Evolutionary conservation across 1,284 basidiomycete genomes (phyloP), one percentile per base, ranked within the genome.

Genomic region (Apiotrichum gamsii): DNA sequence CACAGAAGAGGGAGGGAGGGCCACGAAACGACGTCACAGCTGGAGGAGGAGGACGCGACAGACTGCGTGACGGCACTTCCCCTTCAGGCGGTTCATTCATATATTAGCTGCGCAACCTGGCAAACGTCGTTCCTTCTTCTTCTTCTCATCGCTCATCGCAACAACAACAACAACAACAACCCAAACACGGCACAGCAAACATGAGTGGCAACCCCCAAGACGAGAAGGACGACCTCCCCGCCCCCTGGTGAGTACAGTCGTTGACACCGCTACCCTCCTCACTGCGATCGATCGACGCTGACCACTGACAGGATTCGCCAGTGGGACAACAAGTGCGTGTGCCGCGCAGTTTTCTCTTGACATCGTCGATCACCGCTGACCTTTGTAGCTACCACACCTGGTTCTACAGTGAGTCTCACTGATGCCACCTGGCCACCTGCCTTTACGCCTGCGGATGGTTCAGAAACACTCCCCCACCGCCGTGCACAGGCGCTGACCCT

Each of bases 251-350:
- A 21, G 44, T 40, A n/a, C n/a, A n/a, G n/a, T n/a, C n/a, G n/a
- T n/a, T n/a, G n/a, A n/a, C n/a, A n/a, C n/a, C n/a, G n/a, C n/a
- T n/a, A n/a, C n/a, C n/a, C n/a, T n/a, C n/a, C n/a, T n/a, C n/a
- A n/a, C n/a, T n/a, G n/a, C n/a, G n/a, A n/a, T 20, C 8, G 33
- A 14, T 30, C 10, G 10, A 14, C 34, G 18, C 32, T 13, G 6
- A 18, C 8, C 20, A 8, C 18, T 29, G 21, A 13, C 44, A 64
- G 64, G 65, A 60, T 67, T 34, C 53, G 62, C 13, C 58, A 65
- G 49, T 67, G 50, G 47, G 60, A 64, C 47, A 18, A 55, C 30
- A 40, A 52, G 25, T 39, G 20, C 20, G 10, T n/a, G n/a, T 3
- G 19, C 14, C 20, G 8, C 30, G 5, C 6, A 9, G 30, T 31